These are phyloP conservation scores for Chlamydomonas sp. DNA, from an alignment of 139 green algal genomes.

Conservation along the genomic window DNA sequence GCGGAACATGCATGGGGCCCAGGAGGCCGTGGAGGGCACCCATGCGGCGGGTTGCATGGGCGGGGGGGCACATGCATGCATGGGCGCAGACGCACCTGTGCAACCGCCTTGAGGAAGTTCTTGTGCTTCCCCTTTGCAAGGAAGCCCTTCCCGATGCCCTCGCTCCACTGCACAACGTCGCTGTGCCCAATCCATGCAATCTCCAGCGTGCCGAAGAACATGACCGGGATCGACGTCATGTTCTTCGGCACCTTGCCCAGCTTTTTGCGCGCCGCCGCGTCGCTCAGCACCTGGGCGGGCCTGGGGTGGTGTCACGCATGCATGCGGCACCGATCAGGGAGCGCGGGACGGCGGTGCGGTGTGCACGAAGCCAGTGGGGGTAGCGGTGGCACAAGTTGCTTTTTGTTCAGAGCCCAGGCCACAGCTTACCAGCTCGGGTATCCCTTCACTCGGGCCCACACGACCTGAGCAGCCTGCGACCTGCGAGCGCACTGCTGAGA, in stretches of 20 bases:
- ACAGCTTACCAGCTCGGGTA: no score
- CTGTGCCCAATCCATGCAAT: constrained; percentile 52
- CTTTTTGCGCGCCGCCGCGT: constrained; percentile 27
- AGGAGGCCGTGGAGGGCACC: no score
- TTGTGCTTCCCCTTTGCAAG: constrained; percentile 39
- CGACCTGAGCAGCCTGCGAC: constrained; percentile 19
- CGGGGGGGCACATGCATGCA: no score
- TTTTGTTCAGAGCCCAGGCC: no score
- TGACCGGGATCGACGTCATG: constrained; percentile 18
- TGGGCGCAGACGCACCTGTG: constrained; percentile 20
- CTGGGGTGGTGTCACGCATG: background rate
- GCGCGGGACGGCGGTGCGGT: background rate
- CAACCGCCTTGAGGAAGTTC: constrained; percentile 31
- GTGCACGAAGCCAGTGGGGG: background rate
- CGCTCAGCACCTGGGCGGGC: constrained; percentile 34
- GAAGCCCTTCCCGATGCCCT: constrained; percentile 38
- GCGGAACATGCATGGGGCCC: no score
- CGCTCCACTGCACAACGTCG: constrained; percentile 35
- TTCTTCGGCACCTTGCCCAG: constrained; percentile 26
- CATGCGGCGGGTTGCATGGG: no score
- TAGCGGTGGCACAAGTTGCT: background rate
- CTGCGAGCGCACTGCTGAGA: no score
- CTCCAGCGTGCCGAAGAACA: constrained; percentile 74
- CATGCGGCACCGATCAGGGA: background rate
- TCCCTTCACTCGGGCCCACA: constrained; percentile 64